Evolutionary conservation across 345 rosid species (phyloP).

Genomic region (Lumnitzera littorea): DNA sequence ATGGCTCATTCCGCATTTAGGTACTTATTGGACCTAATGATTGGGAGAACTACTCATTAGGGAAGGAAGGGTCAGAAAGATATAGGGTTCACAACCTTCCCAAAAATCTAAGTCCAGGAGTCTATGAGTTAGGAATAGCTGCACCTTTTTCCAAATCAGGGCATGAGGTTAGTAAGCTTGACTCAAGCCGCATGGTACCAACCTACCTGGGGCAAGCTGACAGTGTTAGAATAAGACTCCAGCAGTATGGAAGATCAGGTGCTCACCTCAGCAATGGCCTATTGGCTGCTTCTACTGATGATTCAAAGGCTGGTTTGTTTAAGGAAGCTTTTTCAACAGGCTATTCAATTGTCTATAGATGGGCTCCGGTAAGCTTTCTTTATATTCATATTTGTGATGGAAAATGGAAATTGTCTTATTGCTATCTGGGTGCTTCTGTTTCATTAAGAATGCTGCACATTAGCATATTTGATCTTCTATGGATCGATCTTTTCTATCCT

Average conservation of each 20-base stretch:
- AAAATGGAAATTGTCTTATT: neutral
- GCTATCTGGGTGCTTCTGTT: no score
- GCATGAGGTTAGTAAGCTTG: constrained; percentile 32
- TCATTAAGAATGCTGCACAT: no score
- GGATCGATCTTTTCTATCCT: no score
- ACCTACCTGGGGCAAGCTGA: constrained; percentile 89
- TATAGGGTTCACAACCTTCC: constrained; percentile 83
- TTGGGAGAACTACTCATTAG: constrained; percentile 57
- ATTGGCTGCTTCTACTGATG: constrained; percentile 8
- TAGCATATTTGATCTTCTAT: no score
- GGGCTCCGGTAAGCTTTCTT: constrained; percentile 60
- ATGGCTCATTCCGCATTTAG: constrained; percentile 19
- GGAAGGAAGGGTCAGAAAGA: constrained; percentile 64
- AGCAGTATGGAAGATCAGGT: constrained; percentile 72
- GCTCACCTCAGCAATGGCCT: constrained; percentile 51
- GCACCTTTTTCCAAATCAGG: constrained; percentile 17
- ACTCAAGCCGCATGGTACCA: constrained; percentile 32
- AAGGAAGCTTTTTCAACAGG: constrained; percentile 48
- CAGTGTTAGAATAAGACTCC: constrained; percentile 67
- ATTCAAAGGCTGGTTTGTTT: constrained; percentile 29
- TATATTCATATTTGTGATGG: neutral
- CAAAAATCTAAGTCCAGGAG: constrained; percentile 38
- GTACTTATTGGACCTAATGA: constrained; percentile 65
- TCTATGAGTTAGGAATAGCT: constrained; percentile 69
- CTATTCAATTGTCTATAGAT: constrained; percentile 49